Evolutionary conservation across 305 asterid genomes (phyloP), one percentile per base, ranked within the genome.

Genomic region (Rubia balearica): DNA sequence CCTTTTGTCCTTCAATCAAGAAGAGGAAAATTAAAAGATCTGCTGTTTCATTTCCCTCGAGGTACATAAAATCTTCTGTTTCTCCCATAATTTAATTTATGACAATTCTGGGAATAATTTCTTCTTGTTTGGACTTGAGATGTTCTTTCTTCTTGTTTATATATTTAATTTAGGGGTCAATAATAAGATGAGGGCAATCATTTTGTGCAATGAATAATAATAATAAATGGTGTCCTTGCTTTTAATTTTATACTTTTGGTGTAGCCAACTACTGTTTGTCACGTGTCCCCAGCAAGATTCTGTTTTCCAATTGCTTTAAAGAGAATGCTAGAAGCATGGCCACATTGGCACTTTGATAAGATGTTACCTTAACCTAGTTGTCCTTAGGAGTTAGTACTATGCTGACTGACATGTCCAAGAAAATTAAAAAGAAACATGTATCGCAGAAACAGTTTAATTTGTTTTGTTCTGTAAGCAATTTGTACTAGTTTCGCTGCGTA

Each of bases 41-140:
- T 71, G 71, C 79, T 64, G 57, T 64, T 62, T 30, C 62, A n/a
- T 67, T 76, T 42, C 51, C 71, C 30, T 63, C 13, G 62, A 76
- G 83, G 81, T 76, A 76, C 45, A 65, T 19, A 7, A 30, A 22
- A 63, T 8, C 49, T 30, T 30, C 16, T 33, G 19, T 36, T 65
- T 40, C 40, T 71, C 42, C 36, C 43, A 4, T 22, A 12, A 36
- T 62, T 13, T 62, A 10, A 8, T 49, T n/a, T 11, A 55, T 51
- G 33, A 40, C 53, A 69, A 27, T 67, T 67, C 51, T 6, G 33
- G 62, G n/a, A 36, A n/a, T 13, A 36, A 40, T 4, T 65, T 71
- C 16, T 0, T 53, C 19, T 74, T 36, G 16, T 30, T 42, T 21
- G 17, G 42, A 57, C n/a, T 49, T 30, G 42, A 57, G 33, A 69